Conservation (phyloP, 2,329 filamentous ascomycete genomes). For the Paraconiothyrium sp. region DNA sequence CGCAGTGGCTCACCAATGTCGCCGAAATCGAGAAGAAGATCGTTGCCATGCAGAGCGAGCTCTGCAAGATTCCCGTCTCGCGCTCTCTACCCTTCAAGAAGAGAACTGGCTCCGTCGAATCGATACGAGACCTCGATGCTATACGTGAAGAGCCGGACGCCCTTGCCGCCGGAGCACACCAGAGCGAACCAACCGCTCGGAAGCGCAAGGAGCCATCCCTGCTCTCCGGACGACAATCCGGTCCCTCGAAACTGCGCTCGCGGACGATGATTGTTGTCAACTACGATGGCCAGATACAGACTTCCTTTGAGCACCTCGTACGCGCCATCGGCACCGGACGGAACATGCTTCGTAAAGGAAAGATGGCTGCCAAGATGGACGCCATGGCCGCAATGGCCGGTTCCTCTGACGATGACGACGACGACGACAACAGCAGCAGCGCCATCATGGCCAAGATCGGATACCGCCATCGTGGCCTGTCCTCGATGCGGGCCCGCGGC, state of each 20-base stretch:
- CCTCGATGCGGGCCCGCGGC: slow-evolving; percentile 42
- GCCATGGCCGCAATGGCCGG: slow-evolving; percentile 50
- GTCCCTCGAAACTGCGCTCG: slow-evolving; percentile 69
- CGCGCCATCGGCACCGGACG: slow-evolving; percentile 81
- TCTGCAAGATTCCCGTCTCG: slow-evolving; percentile 39
- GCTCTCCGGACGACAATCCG: slow-evolving; percentile 50
- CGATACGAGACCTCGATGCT: slow-evolving; percentile 43
- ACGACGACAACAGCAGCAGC: slow-evolving; percentile 37
- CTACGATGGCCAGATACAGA: slow-evolving; percentile 88
- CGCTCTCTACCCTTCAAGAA: slow-evolving; percentile 40
- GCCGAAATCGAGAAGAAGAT: slow-evolving; percentile 44
- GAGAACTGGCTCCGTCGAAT: slow-evolving; percentile 48
- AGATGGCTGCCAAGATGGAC: slow-evolving; percentile 79
- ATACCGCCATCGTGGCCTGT: slow-evolving; percentile 46
- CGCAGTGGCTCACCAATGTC: slow-evolving; percentile 50
- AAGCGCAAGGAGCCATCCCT: slow-evolving; percentile 58
- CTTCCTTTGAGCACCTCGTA: slow-evolving; percentile 82
- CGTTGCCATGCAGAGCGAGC: slow-evolving; percentile 44
- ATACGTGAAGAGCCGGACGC: slow-evolving; percentile 30
- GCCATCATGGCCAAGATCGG: slow-evolving; percentile 44
- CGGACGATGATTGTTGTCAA: slow-evolving; percentile 86
- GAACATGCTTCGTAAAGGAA: slow-evolving; percentile 86
- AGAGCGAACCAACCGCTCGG: slow-evolving; percentile 32
- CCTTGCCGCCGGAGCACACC: slow-evolving; percentile 25
- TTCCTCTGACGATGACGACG: slow-evolving; percentile 32